Evolutionary conservation across 345 rosid genomes (phyloP), one percentile per base, ranked within the genome.

Genomic region (Syzygium grande): DNA sequence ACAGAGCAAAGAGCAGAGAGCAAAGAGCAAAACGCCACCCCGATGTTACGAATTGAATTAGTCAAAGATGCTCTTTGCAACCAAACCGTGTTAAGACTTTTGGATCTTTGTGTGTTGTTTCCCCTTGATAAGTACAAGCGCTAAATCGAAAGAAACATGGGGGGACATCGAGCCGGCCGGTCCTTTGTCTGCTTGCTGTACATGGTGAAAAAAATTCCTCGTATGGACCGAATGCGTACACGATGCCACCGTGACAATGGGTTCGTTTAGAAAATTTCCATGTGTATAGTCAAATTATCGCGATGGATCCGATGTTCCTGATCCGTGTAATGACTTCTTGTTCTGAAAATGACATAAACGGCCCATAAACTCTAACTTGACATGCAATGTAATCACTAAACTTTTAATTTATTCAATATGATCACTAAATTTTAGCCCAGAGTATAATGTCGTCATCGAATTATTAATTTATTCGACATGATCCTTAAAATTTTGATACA

Each of bases 121-220:
- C 38, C 41, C 22, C 46, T 22, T 19, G 1, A 49, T 16, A 34
- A 17, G 19, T 17, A 30, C 78, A 16, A 34, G 49, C 0, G 9
- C 25, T 0, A 9, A 19, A 73, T 46, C 46, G 10, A 68, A 68
- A 0, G 7, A 73, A 34, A 17, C 43, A 19, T 34, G 46, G 19
- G 19, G 46, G 25, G 80, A 34, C 46, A 73, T 73, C 49, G 9
- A 73, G 49, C 49, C 25, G 4, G 13, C 80, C 12, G 23, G 11
- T 34, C 49, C 19, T 7, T 73, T 73, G 80, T 73, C 80, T 1
- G 7, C 80, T 73, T 34, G 13, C 4, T 73, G 14, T 17, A 73
- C 49, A 17, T 0, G 7, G 46, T 6, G 46, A 43, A 7, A 73
- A 10, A 0, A 9, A 17, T 11, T 13, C 4, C 23, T 4, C 19